phyloP scores from a whole-genome alignment of 1,284 basidiomycete species.

The Golubevia sp. region DNA sequence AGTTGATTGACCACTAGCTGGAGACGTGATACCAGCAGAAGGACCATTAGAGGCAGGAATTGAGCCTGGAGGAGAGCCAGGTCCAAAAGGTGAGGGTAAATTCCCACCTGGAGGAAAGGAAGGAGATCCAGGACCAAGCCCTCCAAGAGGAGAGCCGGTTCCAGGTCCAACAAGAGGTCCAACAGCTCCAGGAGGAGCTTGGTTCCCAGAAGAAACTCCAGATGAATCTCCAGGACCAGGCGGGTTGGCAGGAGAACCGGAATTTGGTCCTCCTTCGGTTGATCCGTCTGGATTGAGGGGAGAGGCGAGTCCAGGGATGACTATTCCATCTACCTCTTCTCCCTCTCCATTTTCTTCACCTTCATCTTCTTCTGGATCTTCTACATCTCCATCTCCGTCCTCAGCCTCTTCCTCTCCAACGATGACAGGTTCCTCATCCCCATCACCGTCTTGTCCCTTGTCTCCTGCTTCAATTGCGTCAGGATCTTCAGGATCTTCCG shows the following conservation, averaged over 20 bases:
- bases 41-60: not conserved
- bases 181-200: too few species aligned
- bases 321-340: not conserved
- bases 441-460: not conserved
- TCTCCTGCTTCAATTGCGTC: not conserved
- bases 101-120: not conserved
- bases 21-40: not conserved
- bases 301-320: not conserved
- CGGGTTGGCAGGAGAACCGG: too few species aligned
- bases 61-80: not conserved
- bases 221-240: too few species aligned
- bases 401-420: not conserved
- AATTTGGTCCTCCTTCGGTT: not conserved
- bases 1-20: not conserved
- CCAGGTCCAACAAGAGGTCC: too few species aligned
- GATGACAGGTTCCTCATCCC: not conserved
- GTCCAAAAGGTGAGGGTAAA: not conserved
- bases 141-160: too few species aligned
- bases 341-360: too few species aligned
- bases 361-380: not conserved
- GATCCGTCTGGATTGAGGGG: not conserved
- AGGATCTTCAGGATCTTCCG: not conserved
- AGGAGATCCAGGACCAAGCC: not conserved
- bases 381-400: not conserved
- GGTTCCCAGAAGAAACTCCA: too few species aligned